Base-by-base conservation (phyloP, 129 eudicot genomes). In the Flaveria sonorensis region DNA sequence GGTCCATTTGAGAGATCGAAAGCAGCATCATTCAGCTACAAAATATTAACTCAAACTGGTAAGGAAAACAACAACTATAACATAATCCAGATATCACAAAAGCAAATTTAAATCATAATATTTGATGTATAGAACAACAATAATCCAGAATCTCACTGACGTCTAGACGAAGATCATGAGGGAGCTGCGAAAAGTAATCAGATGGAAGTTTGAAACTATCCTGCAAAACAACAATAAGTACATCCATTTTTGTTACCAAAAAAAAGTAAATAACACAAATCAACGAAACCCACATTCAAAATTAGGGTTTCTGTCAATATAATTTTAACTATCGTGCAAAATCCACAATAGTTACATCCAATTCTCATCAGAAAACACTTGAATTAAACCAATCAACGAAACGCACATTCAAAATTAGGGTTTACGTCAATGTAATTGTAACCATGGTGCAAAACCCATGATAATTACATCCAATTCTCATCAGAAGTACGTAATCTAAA, bases 1-100 rank as follows among this genome's bases (percentile, higher is more conserved):
- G 89, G 83, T 23, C 99, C 99, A 62, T 88, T 92, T 4, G 99
- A 95, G 77, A 95, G 99, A 83, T 92, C 97, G 51, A 95, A 95
- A 45, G 99, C 99, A 19, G 99, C 97, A 88, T 95, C 99, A 84
- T 95, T 95, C 45, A 95, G 86, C 99, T 95, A 72, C 89, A 86
- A 52, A 61, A 75, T 47, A 61, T 63, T 43, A 26, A 70, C 76
- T 28, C 76, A 68, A 57, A 60, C 21, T 30, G 32, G 28, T 55
- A 43, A 67, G n/a, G 28, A 65, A 1, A 14, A 48, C 15, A 47
- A 70, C 20, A 65, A 39, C 16, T 19, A 23, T 4, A 32, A 18
- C 13, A 26, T 23, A 26, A 76, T 36, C 40, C 40, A 36, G 40
- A 5, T 42, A n/a, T 59, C 13, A 2, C 20, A 36, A 75, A 3